Percentiles rank a stretch among this genome's conserved stretches.
These are phyloP conservation scores for Groenewaldozyma sp. DNA, from an alignment of 1,139 yeast species.

Conservation along the genomic window DNA sequence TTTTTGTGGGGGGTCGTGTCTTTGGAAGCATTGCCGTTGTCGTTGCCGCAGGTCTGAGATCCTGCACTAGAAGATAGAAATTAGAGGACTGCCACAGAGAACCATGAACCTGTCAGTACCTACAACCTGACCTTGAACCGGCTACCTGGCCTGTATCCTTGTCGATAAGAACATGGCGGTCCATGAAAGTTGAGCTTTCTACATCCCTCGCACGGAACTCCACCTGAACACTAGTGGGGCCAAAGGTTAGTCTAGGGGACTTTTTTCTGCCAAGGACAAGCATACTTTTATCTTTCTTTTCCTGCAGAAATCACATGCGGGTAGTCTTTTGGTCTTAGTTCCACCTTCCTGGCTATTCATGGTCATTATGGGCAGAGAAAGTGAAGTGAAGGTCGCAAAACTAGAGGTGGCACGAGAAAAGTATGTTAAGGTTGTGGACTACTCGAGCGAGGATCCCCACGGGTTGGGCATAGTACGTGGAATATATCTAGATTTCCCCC, in stretches of 20 bases:
- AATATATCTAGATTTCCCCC: too few species aligned
- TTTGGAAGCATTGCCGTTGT: background rate
- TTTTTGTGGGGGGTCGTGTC: background rate
- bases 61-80: background rate
- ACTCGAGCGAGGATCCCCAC: too few species aligned
- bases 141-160: background rate
- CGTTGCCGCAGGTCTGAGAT: background rate
- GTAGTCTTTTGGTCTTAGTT: too few species aligned
- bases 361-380: too few species aligned
- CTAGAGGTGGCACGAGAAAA: too few species aligned
- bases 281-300: conserved; percentile 1
- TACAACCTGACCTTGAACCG: background rate
- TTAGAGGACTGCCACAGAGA: background rate
- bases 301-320: conserved; percentile 1
- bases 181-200: background rate
- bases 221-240: background rate
- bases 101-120: background rate
- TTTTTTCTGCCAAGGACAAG: background rate
- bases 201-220: background rate
- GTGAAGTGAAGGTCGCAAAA: too few species aligned
- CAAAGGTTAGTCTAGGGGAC: background rate
- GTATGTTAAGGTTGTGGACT: too few species aligned
- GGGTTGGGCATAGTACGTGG: too few species aligned
- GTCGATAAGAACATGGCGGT: background rate
- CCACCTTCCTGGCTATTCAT: too few species aligned